These are phyloP conservation scores for Theobroma cacao DNA, from an alignment of 345 rosid species.

Conservation along the genomic window DNA sequence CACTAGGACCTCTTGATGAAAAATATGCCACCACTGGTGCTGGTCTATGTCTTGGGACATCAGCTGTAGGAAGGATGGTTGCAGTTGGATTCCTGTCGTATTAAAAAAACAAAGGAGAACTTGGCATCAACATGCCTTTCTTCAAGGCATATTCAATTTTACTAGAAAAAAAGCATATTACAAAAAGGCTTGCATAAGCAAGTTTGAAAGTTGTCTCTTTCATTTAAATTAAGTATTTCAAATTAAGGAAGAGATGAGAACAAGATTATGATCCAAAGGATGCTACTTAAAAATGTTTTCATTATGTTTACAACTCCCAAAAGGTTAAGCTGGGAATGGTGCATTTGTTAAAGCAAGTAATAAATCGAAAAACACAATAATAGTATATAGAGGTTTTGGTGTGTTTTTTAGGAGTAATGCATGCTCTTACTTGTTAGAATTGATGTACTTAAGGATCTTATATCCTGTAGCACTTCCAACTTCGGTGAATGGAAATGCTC, in stretches of 20 bases:
- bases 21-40: conserved; percentile 82
- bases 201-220: too few relatives aligned
- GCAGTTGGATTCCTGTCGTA: conserved; percentile 51
- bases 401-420: background rate
- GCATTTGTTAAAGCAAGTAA: background rate
- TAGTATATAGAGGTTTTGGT: background rate
- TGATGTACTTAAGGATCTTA: conserved; percentile 53
- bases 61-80: conserved; percentile 47
- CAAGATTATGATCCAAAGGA: too few relatives aligned
- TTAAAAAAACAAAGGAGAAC: background rate
- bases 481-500: conserved; percentile 54
- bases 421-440: conserved; percentile 48
- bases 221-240: too few relatives aligned
- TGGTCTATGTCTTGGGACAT: conserved; percentile 40
- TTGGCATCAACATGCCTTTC: too few relatives aligned
- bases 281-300: too few relatives aligned
- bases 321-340: too few relatives aligned
- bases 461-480: conserved; percentile 40
- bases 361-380: background rate
- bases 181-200: background rate
- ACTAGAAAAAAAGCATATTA: background rate
- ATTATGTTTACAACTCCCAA: too few relatives aligned
- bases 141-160: background rate
- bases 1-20: conserved; percentile 81
- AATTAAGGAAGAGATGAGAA: too few relatives aligned